Evolutionary conservation across 345 rosid genomes (phyloP).

Genomic region (Dimocarpus longan): DNA sequence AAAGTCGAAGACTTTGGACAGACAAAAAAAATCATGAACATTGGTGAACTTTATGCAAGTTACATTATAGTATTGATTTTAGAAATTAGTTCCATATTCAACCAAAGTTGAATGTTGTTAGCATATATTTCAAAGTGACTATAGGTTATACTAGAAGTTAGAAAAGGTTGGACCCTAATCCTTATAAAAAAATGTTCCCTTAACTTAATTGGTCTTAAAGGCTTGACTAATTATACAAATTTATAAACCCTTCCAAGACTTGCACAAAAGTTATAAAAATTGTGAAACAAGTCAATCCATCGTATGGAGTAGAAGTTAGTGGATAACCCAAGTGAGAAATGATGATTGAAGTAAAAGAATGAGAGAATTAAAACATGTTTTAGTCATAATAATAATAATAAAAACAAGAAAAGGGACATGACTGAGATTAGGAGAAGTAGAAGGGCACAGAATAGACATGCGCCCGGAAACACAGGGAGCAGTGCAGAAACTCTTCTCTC

Average conservation of each 20-base stretch:
- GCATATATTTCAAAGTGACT: background rate
- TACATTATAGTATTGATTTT: background rate
- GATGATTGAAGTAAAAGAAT: background rate
- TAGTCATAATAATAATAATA: background rate
- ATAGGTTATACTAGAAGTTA: constrained; percentile 10
- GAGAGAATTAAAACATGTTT: background rate
- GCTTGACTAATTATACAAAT: constrained; percentile 17
- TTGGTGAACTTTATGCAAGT: constrained; percentile 5
- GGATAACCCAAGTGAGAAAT: background rate
- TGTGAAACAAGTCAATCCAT: background rate
- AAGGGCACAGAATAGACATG: constrained; percentile 69
- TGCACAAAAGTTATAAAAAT: background rate
- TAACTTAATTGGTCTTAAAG: background rate
- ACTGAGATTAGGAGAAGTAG: constrained; percentile 39
- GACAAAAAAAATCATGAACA: constrained; percentile 9
- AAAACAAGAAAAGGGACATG: constrained; percentile 24
- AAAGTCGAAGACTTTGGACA: constrained; percentile 37
- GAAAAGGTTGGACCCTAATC: background rate
- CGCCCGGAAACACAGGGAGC: constrained; percentile 59
- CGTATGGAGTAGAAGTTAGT: too few relatives aligned
- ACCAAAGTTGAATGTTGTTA: background rate
- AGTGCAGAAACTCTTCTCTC: constrained; percentile 29
- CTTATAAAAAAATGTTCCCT: background rate
- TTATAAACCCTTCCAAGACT: background rate
- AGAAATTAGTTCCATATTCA: constrained; percentile 10